Conservation (phyloP, 2,329 filamentous ascomycete species). For the Clarireedia sp. region DNA sequence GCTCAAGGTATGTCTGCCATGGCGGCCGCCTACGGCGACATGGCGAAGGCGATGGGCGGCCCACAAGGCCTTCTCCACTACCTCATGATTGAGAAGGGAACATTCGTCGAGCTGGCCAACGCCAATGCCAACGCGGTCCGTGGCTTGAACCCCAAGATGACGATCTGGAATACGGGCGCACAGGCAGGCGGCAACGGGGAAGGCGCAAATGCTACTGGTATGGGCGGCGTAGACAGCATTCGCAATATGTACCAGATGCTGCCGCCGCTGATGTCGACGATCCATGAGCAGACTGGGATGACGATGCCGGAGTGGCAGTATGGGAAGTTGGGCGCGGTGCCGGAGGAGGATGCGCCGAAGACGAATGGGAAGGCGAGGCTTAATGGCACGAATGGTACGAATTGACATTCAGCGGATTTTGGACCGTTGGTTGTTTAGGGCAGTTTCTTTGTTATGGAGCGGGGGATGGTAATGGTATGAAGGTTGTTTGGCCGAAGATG, state of each 20-base stretch:
- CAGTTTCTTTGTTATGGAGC: no score
- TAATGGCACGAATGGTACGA: not conserved
- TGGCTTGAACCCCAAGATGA: slow-evolving; percentile 82
- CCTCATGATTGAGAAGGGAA: slow-evolving; percentile 80
- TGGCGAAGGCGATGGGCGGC: slow-evolving; percentile 67
- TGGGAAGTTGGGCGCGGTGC: slow-evolving; percentile 35
- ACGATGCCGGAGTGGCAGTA: slow-evolving; percentile 70
- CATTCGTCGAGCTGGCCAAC: slow-evolving; percentile 67
- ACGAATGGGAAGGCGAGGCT: slow-evolving; percentile 13
- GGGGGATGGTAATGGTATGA: no score
- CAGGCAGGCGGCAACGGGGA: slow-evolving; percentile 31
- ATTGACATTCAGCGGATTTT: not conserved
- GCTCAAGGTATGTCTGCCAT: slow-evolving; percentile 71
- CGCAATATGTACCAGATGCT: slow-evolving; percentile 74
- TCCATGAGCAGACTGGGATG: slow-evolving; percentile 84
- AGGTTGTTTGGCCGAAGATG: no score
- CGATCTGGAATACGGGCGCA: slow-evolving; percentile 74
- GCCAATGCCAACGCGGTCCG: slow-evolving; percentile 70
- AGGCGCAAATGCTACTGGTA: slow-evolving; percentile 19
- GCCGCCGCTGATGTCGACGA: slow-evolving; percentile 74
- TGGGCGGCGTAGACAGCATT: slow-evolving; percentile 56
- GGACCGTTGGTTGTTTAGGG: not conserved
- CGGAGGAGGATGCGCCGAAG: slow-evolving; percentile 21
- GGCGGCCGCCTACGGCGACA: slow-evolving; percentile 69
- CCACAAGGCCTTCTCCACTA: slow-evolving; percentile 72